phyloP scores from a whole-genome alignment of 805 yeast genomes.

The Ogataea populi-albae region DNA sequence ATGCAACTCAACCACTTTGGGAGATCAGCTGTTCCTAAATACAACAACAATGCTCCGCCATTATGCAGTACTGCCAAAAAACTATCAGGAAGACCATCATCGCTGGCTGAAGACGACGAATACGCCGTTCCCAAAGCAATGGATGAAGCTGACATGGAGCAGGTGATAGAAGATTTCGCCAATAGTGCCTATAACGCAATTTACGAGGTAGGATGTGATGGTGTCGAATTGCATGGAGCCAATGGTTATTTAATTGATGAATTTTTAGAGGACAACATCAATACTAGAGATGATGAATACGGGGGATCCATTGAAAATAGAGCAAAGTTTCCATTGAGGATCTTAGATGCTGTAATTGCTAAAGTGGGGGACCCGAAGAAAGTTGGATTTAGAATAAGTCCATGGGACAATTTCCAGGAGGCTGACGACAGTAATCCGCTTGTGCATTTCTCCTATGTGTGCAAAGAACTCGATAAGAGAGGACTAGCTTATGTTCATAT shows the following conservation, averaged over 20 bases:
- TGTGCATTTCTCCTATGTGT: slow-evolving; percentile 27
- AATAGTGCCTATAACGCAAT: slow-evolving; percentile 33
- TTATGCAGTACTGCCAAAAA: slow-evolving; percentile 11
- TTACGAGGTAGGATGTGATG: slow-evolving; percentile 38
- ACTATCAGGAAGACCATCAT: slow-evolving; percentile 9
- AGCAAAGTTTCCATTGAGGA: slow-evolving; percentile 32
- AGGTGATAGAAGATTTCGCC: slow-evolving; percentile 28
- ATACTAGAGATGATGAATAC: slow-evolving; percentile 47
- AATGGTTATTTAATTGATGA: slow-evolving; percentile 40
- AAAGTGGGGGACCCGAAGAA: slow-evolving; percentile 37
- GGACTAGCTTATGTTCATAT: slow-evolving; percentile 37
- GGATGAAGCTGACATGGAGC: slow-evolving; percentile 37
- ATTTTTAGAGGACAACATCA: slow-evolving; percentile 34
- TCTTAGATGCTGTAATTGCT: slow-evolving; percentile 36
- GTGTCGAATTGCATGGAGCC: slow-evolving; percentile 40
- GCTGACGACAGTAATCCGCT: slow-evolving; percentile 20
- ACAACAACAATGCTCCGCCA: slow-evolving; percentile 11
- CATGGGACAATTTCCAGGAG: slow-evolving; percentile 34
- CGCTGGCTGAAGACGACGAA: slow-evolving; percentile 5
- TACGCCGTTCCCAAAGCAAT: slow-evolving; percentile 23
- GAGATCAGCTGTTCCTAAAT: slow-evolving; percentile 31
- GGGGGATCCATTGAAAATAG: slow-evolving; percentile 50
- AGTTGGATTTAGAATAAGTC: slow-evolving; percentile 35
- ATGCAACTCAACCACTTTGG: slow-evolving; percentile 49
- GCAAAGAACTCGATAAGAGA: slow-evolving; percentile 32